Percentiles rank a stretch among this genome's conserved stretches.
phyloP scores from a whole-genome alignment of 495 filamentous ascomycete species.

The Aspergillus sclerotiicarbonarius region DNA sequence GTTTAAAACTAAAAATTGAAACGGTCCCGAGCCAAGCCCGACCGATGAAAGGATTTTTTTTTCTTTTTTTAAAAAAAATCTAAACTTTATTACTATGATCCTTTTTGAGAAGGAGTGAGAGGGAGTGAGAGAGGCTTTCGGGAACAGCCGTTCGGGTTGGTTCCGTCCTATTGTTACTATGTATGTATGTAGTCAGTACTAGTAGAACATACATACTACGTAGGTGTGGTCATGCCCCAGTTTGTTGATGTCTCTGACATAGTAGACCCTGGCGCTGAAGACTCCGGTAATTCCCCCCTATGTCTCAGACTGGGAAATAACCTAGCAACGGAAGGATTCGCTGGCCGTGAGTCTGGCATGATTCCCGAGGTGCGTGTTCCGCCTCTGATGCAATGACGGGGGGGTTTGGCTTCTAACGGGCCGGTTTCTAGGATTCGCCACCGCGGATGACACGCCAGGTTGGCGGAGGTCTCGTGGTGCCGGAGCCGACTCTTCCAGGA shows the following conservation, averaged over 20 bases:
- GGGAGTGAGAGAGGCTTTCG: not conserved
- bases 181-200: too few species aligned
- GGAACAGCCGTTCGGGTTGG: not conserved
- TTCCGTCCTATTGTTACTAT: not conserved
- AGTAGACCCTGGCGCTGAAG: too few species aligned
- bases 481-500: too few species aligned
- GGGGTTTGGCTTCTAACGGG: not conserved
- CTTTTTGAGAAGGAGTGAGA: not conserved
- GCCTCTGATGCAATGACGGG: conserved; percentile 1
- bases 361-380: not conserved
- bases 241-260: too few species aligned
- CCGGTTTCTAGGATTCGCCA: not conserved
- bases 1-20: not conserved
- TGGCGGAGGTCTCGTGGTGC: too few species aligned
- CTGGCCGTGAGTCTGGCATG: not conserved
- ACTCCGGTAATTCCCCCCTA: too few species aligned
- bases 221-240: too few species aligned
- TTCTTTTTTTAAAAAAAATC: not conserved
- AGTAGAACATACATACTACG: too few species aligned
- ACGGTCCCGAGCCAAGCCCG: not conserved
- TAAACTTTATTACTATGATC: not conserved
- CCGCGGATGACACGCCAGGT: not conserved
- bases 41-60: not conserved
- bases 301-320: too few species aligned
- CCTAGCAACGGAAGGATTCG: too few species aligned